Evolutionary conservation across 2,329 filamentous ascomycete species (phyloP), one percentile per base, ranked within the genome.

Genomic region (Coleophoma eucalyptorum): DNA sequence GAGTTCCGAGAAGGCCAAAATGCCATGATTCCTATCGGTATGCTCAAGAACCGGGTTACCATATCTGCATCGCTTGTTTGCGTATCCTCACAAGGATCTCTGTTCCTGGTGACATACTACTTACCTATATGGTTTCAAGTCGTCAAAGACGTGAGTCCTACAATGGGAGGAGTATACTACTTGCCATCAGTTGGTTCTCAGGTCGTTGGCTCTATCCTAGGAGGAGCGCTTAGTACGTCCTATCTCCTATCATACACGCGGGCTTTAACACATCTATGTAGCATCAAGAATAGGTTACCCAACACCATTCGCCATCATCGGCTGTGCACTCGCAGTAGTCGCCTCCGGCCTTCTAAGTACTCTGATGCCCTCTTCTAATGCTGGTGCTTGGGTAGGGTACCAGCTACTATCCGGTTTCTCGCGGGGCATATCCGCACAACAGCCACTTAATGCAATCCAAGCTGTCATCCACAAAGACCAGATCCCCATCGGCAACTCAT

Each of bases 81-180:
- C 18, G 63, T 49, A 38, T 60, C 18, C 50, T 60, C 45, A 67
- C 61, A 49, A 46, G 53, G 50, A 40, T 57, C 56, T 34, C 48
- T 55, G 18, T 41, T 57, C 31, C 37, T 59, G 44, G 56, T 61
- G 26, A 20, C 72, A 19, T 73, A 71, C 53, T 72, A 68, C 51
- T 50, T 73, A 1, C 70, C 72, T 0, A 67, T 73, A 50, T 74
- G 67, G 64, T 74, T 74, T 58, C 71, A 75, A 49, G 69, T 68
- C 5, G 67, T 73, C 52, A 67, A 69, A 33, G 66, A 64, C 13
- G 65, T 70, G 15, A 67, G 67, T 4, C 49, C 51, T 3, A 55
- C 65, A 73, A 76, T 64, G 40, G 58, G 62, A 26, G 59, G 65
- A 35, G 60, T 67, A 47, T 49, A 61, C 21, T 59, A 61, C 20